These are phyloP conservation scores for Xylariaceae sp. DNA, from an alignment of 2,329 filamentous ascomycete genomes.

Conservation along the genomic window DNA sequence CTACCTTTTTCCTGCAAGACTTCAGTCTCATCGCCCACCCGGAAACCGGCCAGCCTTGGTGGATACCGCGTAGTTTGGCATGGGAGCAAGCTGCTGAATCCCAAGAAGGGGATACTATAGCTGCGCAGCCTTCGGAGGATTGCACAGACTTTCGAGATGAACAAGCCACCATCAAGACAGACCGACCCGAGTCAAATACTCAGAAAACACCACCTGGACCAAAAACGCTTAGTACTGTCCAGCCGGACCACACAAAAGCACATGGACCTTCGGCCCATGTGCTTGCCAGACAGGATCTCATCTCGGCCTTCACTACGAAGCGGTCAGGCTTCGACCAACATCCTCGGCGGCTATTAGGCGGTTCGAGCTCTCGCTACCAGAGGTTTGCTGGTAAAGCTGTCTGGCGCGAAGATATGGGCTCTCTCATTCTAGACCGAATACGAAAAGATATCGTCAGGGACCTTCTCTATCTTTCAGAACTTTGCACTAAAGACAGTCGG, in stretches of 20 bases:
- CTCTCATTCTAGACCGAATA: conserved; percentile 57
- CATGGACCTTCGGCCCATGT: conserved; percentile 39
- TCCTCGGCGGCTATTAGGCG: conserved; percentile 20
- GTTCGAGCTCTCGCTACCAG: conserved; percentile 23
- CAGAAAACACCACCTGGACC: not conserved
- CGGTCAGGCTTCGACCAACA: conserved; percentile 20
- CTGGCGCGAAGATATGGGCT: conserved; percentile 63
- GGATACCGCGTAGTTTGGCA: conserved; percentile 55
- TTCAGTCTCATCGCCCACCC: conserved; percentile 64
- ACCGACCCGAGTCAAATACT: not conserved
- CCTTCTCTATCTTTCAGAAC: conserved; percentile 48
- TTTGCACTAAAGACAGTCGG: conserved; percentile 38
- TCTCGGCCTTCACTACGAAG: conserved; percentile 33
- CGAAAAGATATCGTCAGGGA: conserved; percentile 53
- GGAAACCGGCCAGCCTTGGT: conserved; percentile 58
- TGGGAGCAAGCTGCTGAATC: conserved; percentile 30
- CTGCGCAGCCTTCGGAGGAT: conserved; percentile 30
- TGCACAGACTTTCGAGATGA: not conserved
- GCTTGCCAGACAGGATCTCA: conserved; percentile 42
- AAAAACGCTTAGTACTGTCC: not conserved
- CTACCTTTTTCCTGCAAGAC: conserved; percentile 67
- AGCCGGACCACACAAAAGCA: not conserved
- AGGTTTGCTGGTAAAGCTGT: conserved; percentile 33
- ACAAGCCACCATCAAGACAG: not conserved
- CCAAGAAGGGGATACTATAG: not conserved